phyloP scores from a whole-genome alignment of 2,329 filamentous ascomycete genomes.

The Neopestalotiopsis rosae region DNA sequence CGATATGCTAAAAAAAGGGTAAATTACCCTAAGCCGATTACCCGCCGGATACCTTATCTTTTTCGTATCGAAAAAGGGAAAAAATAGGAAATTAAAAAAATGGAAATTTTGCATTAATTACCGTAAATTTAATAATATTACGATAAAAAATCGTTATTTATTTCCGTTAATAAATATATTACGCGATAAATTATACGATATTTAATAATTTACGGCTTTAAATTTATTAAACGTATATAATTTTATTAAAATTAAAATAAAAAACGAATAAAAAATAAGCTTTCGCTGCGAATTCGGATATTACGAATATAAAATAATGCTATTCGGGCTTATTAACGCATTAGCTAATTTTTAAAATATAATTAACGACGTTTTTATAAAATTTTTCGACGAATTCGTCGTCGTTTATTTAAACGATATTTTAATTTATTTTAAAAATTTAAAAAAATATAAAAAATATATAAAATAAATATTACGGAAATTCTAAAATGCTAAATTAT shows the following conservation, averaged over 20 bases:
- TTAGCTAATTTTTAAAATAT: slow-evolving; percentile 21
- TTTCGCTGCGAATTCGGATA: slow-evolving; percentile 30
- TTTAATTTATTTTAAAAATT: not conserved
- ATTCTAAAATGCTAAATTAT: slow-evolving; percentile 10
- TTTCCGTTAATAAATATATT: not conserved
- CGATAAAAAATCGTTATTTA: not conserved
- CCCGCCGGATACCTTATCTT: not conserved
- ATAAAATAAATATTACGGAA: slow-evolving; percentile 27
- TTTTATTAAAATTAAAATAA: slow-evolving; percentile 23
- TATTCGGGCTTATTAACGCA: slow-evolving; percentile 29
- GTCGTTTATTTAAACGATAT: slow-evolving; percentile 7
- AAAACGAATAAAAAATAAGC: slow-evolving; percentile 32
- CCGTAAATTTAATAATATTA: not conserved
- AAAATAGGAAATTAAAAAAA: not conserved
- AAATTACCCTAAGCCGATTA: not conserved
- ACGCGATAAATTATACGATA: not conserved
- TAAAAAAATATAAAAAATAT: slow-evolving; percentile 28
- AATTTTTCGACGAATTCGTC: slow-evolving; percentile 12
- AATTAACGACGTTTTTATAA: slow-evolving; percentile 21
- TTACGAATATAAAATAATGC: slow-evolving; percentile 35
- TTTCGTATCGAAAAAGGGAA: slow-evolving; percentile 4
- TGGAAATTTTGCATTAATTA: not conserved
- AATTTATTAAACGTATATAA: slow-evolving; percentile 15
- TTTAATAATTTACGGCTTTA: not conserved
- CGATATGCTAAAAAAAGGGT: slow-evolving; percentile 1